A percentile compares a stretch with the other conserved stretches of the same genome.
phyloP scores from a whole-genome alignment of 1,284 basidiomycete species.

The Rhodotorula mucilaginosa region DNA sequence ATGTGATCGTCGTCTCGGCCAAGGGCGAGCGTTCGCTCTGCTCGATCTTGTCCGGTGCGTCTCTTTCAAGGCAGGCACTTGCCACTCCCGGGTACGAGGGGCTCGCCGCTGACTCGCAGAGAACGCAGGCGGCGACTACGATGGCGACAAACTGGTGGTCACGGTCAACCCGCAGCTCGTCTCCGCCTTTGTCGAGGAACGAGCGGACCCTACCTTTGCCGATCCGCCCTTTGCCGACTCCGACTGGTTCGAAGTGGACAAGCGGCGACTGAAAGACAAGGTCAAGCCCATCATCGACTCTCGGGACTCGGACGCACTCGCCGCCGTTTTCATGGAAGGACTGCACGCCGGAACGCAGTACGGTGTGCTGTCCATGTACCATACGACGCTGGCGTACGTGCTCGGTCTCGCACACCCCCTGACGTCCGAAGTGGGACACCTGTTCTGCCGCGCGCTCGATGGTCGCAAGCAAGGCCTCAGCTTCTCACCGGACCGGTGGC shows the following conservation, averaged over 20 bases:
- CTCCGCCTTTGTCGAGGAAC: conserved; percentile 25
- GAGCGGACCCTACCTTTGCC: conserved; percentile 39
- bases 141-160: conserved; percentile 42
- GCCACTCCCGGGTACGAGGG: not conserved
- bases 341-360: conserved; percentile 19
- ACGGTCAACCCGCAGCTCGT: conserved; percentile 42
- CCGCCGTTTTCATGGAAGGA: conserved; percentile 14
- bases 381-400: conserved; percentile 26
- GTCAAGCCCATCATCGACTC: conserved; percentile 24
- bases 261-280: conserved; percentile 28
- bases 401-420: conserved; percentile 13
- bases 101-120: no score
- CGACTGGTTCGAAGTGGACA: conserved; percentile 40
- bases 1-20: conserved; percentile 45
- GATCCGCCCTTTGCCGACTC: conserved; percentile 40
- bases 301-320: not conserved
- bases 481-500: conserved; percentile 21
- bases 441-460: conserved; percentile 39
- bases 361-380: conserved; percentile 18
- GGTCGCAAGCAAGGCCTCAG: conserved; percentile 36
- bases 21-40: conserved; percentile 40
- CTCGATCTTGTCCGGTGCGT: conserved; percentile 41
- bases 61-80: no score
- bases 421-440: conserved; percentile 29
- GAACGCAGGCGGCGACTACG: conserved; percentile 6